Evolutionary conservation across 768 basidiomycete species (phyloP), one percentile per base, ranked within the genome.

Genomic region (Russula sp.): DNA sequence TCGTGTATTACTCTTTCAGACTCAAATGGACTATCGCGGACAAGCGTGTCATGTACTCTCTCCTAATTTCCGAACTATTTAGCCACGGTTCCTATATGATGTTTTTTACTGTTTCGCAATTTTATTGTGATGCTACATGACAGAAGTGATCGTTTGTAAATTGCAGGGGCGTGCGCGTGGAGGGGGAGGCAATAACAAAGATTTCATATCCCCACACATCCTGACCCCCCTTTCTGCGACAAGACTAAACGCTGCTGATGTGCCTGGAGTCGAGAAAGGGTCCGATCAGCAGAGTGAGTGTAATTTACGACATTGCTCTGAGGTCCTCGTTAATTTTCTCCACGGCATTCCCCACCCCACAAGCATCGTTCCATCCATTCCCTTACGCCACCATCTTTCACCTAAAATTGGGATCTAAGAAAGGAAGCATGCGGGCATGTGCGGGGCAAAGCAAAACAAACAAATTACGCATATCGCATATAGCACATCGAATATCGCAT

Each of bases 1-100:
- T 42, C 36, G 62, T 63, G 62, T 53, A 60, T 47, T 29, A 59
- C 14, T 47, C n/a, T 42, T 34, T 41, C 48, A 11, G 57, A 50
- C 38, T 42, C 29, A 18, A 10, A 58, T 9, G 61, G 46, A 63
- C 61, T 47, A 11, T 63, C 20, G n/a, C 39, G 50, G 61, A 63
- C 61, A 58, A 25, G 47, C 39, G 61, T 58, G 56, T 46, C 43
- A 41, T 63, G 61, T 63, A 63, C 41, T 61, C 13, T 45, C 48
- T 50, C 47, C n/a, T 57, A 56, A 50, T 61, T 25, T 18, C 18
- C 25, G 51, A 50, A 50, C 20, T n/a, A 56, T 61, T 45, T 56
- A 49, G 60, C 39, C 39, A 49, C 41, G 6, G 32, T 22, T 56
- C 29, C 38, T 22, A 29, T 43, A 16, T 59, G 42, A 42, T 42